These are phyloP conservation scores for Amanita thiersii DNA, from an alignment of 768 basidiomycete genomes.

Conservation along the genomic window DNA sequence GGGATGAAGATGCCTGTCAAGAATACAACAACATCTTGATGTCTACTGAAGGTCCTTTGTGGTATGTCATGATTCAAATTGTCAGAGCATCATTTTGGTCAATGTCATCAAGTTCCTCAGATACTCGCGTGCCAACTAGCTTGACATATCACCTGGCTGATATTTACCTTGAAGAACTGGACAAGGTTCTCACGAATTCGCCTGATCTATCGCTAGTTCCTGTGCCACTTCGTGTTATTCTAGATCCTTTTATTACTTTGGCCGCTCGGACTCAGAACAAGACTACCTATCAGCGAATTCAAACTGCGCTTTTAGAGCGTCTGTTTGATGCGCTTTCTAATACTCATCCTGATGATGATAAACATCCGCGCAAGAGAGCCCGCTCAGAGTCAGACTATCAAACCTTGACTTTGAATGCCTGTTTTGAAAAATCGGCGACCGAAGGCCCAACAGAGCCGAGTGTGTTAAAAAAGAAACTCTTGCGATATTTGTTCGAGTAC, in stretches of 20 bases:
- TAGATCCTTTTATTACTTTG: conserved; percentile 62
- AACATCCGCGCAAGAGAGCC: conserved; percentile 38
- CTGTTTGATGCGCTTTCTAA: conserved; percentile 47
- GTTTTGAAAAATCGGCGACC: conserved; percentile 28
- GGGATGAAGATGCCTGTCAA: conserved; percentile 48
- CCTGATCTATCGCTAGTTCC: conserved; percentile 43
- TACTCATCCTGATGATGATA: conserved; percentile 25
- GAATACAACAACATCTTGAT: conserved; percentile 67
- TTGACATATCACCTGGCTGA: conserved; percentile 84
- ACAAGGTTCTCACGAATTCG: conserved; percentile 44
- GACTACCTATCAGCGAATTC: conserved; percentile 66
- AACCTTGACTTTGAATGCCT: conserved; percentile 46
- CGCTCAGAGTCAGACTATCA: conserved; percentile 34
- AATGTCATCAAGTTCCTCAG: conserved; percentile 42
- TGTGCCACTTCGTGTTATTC: conserved; percentile 18
- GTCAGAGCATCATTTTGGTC: conserved; percentile 8
- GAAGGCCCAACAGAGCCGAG: conserved; percentile 28
- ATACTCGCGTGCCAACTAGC: conserved; percentile 67
- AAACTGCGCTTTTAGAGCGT: conserved; percentile 61
- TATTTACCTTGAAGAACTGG: conserved; percentile 84
- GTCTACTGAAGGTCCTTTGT: conserved; percentile 69
- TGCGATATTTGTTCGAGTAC: conserved; percentile 60
- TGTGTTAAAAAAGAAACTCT: conserved; percentile 43
- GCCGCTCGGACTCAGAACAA: conserved; percentile 59
- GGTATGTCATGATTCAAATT: conserved; percentile 36